phyloP scores from a whole-genome alignment of 2,329 filamentous ascomycete genomes.

The Penicillium expansum region DNA sequence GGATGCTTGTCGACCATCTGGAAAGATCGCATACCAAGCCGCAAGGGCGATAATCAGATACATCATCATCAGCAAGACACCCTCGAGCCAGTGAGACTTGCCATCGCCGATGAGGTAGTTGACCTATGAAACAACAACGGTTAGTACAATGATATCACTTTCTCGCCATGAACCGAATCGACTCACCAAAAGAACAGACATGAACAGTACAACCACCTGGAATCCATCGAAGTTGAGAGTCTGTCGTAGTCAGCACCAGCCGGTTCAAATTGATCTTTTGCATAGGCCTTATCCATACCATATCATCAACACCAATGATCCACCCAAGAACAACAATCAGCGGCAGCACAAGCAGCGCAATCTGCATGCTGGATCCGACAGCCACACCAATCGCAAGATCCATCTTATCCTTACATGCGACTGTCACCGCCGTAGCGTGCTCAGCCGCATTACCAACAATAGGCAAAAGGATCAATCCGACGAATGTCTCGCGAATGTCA shows the following conservation, averaged over 20 bases:
- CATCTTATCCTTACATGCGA: constrained; percentile 66
- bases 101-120: constrained; percentile 64
- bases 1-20: background rate
- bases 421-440: constrained; percentile 62
- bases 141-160: constrained; percentile 6
- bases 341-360: constrained; percentile 61
- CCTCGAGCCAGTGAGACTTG: constrained; percentile 60
- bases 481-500: constrained; percentile 57
- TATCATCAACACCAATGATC: constrained; percentile 57
- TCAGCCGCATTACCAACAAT: constrained; percentile 67
- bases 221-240: constrained; percentile 84
- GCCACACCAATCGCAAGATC: constrained; percentile 65
- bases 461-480: constrained; percentile 62
- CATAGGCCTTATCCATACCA: constrained; percentile 44
- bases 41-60: constrained; percentile 63
- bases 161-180: background rate
- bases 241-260: constrained; percentile 26
- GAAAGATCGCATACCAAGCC: constrained; percentile 48
- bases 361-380: constrained; percentile 65
- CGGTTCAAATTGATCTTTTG: background rate
- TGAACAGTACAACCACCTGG: constrained; percentile 68
- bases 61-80: constrained; percentile 57
- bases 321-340: constrained; percentile 61
- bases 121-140: constrained; percentile 40
- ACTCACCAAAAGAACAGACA: constrained; percentile 48